Percentiles rank a stretch among this genome's conserved stretches.
Evolutionary conservation across 1,284 basidiomycete genomes (phyloP).

Genomic region (Marasmius tenuissimus): DNA sequence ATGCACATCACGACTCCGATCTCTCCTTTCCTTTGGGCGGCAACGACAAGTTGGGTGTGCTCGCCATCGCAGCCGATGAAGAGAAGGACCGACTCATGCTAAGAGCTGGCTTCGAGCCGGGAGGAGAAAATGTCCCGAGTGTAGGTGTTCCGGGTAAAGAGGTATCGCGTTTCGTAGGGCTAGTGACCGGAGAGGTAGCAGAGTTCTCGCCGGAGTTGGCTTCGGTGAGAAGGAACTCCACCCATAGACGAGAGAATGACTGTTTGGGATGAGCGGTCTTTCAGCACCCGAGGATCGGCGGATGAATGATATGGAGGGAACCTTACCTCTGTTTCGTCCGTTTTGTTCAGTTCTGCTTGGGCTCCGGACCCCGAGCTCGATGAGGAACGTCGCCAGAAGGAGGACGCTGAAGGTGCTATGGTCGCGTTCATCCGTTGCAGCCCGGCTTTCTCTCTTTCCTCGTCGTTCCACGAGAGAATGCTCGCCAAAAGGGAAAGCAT

Average conservation of each 20-base stretch:
- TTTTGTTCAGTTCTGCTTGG: conserved; percentile 63
- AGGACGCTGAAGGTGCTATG: conserved; percentile 26
- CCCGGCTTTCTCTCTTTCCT: conserved; percentile 89
- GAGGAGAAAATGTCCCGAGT: conserved; percentile 31
- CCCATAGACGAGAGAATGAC: conserved; percentile 94
- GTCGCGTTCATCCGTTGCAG: conserved; percentile 60
- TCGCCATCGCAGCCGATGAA: conserved; percentile 41
- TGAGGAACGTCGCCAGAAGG: conserved; percentile 56
- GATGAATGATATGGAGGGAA: neutral
- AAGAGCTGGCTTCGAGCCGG: conserved; percentile 23
- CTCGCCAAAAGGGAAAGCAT: conserved; percentile 90
- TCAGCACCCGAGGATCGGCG: too few relatives aligned
- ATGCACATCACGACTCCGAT: conserved; percentile 13
- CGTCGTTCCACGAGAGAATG: conserved; percentile 88
- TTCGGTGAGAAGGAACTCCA: conserved; percentile 93
- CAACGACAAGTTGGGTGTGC: conserved; percentile 48
- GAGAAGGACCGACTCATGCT: conserved; percentile 51
- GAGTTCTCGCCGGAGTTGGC: conserved; percentile 60
- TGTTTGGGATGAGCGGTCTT: conserved; percentile 29
- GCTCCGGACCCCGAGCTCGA: conserved; percentile 41
- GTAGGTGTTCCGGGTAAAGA: conserved; percentile 57
- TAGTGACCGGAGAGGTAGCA: conserved; percentile 30
- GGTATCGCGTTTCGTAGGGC: conserved; percentile 35
- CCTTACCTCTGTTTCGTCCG: conserved; percentile 74
- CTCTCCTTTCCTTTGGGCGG: conserved; percentile 51